A percentile compares a stretch with the other conserved stretches of the same genome.
phyloP scores from a whole-genome alignment of 2,329 filamentous ascomycete species.

The Fusarium devonianum region DNA sequence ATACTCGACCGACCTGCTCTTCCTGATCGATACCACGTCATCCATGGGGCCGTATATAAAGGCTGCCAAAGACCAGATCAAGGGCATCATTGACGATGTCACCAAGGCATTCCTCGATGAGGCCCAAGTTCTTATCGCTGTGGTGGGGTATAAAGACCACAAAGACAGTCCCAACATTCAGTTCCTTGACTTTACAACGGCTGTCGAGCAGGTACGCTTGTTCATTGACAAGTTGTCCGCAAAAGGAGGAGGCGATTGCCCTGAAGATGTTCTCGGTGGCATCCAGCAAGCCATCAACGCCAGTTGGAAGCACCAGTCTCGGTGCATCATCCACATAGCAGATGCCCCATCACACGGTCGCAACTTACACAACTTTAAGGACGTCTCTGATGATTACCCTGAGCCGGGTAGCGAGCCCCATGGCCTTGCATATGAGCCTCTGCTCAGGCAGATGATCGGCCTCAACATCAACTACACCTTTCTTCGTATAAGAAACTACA shows the following conservation, averaged over 20 bases:
- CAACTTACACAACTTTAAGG: not conserved
- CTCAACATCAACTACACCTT: constrained; percentile 23
- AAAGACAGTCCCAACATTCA: constrained; percentile 14
- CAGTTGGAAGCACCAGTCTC: constrained; percentile 46
- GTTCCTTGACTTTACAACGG: constrained; percentile 20
- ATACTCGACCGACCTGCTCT: constrained; percentile 48
- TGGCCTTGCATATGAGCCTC: constrained; percentile 4
- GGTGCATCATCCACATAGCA: constrained; percentile 33
- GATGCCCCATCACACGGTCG: constrained; percentile 20
- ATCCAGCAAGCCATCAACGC: constrained; percentile 43
- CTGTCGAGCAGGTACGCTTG: not conserved
- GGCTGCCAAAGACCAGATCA: constrained; percentile 47
- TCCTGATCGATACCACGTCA: constrained; percentile 48
- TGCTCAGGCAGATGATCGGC: constrained; percentile 19
- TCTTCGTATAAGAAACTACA: constrained; percentile 5
- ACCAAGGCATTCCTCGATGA: constrained; percentile 44
- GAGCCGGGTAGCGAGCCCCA: constrained; percentile 10
- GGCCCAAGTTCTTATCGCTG: constrained; percentile 45
- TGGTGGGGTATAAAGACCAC: constrained; percentile 50
- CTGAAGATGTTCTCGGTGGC: constrained; percentile 49
- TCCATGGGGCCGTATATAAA: constrained; percentile 46
- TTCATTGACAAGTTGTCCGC: constrained; percentile 12
- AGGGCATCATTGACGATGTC: constrained; percentile 45
- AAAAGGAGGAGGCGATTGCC: constrained; percentile 42
- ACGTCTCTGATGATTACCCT: constrained; percentile 6